phyloP scores from a whole-genome alignment of 805 yeast species.

The Yarrowia yakushimensis region DNA sequence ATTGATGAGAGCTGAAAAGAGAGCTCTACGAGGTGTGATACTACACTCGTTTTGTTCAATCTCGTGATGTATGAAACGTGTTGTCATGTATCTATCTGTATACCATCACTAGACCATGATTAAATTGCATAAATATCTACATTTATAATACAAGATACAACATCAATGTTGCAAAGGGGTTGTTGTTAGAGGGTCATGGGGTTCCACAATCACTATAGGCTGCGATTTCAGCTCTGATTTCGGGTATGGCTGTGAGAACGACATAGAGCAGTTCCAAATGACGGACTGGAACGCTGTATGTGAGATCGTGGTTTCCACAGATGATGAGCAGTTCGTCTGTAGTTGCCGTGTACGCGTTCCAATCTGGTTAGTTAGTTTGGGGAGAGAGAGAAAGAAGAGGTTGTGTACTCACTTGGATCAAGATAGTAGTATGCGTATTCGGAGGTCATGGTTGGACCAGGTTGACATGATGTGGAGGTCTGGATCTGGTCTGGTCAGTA shows the following conservation, averaged over 20 bases:
- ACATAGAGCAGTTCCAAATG: conserved; percentile 8
- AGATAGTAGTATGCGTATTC: conserved; percentile 14
- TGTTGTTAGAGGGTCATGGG: no score
- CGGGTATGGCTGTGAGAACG: conserved; percentile 5
- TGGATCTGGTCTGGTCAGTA: no score
- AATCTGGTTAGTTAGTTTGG: neutral
- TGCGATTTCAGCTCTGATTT: conserved; percentile 3
- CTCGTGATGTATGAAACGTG: no score
- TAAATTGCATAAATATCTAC: neutral
- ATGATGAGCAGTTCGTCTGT: conserved; percentile 1
- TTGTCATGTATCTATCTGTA: no score
- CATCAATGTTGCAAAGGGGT: neutral
- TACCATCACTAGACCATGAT: neutral
- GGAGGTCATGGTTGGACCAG: neutral
- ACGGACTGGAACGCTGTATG: neutral
- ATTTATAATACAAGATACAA: conserved; percentile 2
- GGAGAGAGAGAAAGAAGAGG: neutral
- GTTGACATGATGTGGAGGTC: no score
- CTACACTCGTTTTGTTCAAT: no score
- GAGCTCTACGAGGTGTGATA: no score
- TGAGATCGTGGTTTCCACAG: conserved; percentile 19
- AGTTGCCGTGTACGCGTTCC: neutral
- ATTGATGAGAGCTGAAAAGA: no score
- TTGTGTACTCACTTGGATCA: conserved; percentile 15
- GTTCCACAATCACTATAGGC: conserved; percentile 19